Conservation (phyloP, 2,329 filamentous ascomycete species). For the Hymenoscyphus linearis region DNA sequence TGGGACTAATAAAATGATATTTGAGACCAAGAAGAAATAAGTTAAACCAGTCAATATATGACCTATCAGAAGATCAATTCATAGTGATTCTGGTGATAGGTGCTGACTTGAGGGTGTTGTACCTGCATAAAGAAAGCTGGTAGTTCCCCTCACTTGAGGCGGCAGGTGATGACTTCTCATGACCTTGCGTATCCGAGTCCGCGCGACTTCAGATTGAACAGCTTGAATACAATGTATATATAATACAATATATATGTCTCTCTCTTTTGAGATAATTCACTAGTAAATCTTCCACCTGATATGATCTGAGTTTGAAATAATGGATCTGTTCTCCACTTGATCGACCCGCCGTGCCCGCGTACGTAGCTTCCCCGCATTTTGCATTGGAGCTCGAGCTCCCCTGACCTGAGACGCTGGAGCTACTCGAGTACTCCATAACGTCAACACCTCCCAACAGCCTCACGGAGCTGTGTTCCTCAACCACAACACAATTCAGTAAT, state of each 20-base stretch:
- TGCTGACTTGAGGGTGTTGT: not conserved
- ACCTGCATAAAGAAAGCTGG: slow-evolving; percentile 2
- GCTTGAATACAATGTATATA: not conserved
- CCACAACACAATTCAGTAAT: slow-evolving; percentile 10
- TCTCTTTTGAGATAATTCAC: too few relatives aligned
- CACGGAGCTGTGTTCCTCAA: slow-evolving; percentile 5
- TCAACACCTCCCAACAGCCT: not conserved
- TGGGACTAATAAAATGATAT: not conserved
- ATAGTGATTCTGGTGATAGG: not conserved
- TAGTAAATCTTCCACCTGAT: too few relatives aligned
- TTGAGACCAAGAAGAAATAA: not conserved
- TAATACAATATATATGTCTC: too few relatives aligned
- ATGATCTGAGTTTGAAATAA: not conserved
- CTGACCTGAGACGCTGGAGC: not conserved
- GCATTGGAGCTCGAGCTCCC: not conserved
- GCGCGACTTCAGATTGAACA: not conserved
- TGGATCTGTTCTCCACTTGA: not conserved
- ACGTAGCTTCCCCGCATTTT: slow-evolving; percentile 1
- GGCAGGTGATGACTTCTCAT: not conserved
- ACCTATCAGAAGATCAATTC: not conserved
- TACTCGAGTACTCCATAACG: not conserved
- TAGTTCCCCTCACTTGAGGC: not conserved
- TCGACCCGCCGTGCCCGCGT: not conserved
- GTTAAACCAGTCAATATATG: not conserved
- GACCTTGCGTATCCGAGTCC: not conserved